Evolutionary conservation across 164 flowering plant species (phyloP), one percentile per base, ranked within the genome.

Genomic region (Echeveria elegans): DNA sequence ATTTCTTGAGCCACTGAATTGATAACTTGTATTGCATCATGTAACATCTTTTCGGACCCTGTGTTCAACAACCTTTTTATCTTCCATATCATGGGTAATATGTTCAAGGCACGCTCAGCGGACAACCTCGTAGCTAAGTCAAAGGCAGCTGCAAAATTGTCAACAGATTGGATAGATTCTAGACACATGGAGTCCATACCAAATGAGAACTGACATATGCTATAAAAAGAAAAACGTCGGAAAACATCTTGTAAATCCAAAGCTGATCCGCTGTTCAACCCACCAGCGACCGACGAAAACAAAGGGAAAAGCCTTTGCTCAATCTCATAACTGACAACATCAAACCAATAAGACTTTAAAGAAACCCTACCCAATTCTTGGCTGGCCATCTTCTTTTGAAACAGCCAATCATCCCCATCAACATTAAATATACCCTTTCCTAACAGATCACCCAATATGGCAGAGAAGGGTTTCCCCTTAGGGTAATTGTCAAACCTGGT

Each of bases 181-280:
- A 82, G 67, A 60, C 86, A 81, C 1, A 63, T 69, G 0, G 88
- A 87, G 68, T 85, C 89, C 14, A 81, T 34, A 26, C 92, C 89
- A 43, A 84, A 83, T 0, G 88, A 81, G 65, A 85, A 73, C 45
- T 37, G 63, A 60, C 85, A 82, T 1, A 87, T 82, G 56, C 66
- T 75, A 67, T 82, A 82, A 60, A 87, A 85, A 0, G 89, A 67
- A 48, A 85, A 85, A 47, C 83, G 58, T 7, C 78, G 71, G 34
- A 85, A 77, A n/a, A 83, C 76, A 5, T 87, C 89, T 48, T 87
- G 92, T n/a, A 87, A 74, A 63, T 85, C 88, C 28, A 81, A 21
- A 9, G 37, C 69, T n/a, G n/a, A n/a, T 0, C 15, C 38, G 12
- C 8, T 69, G 3, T 45, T 34, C 18, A 31, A 60, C 24, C 56